Conservation (phyloP, 306 rosid genomes). For the Hylodesmum podocarpum region DNA sequence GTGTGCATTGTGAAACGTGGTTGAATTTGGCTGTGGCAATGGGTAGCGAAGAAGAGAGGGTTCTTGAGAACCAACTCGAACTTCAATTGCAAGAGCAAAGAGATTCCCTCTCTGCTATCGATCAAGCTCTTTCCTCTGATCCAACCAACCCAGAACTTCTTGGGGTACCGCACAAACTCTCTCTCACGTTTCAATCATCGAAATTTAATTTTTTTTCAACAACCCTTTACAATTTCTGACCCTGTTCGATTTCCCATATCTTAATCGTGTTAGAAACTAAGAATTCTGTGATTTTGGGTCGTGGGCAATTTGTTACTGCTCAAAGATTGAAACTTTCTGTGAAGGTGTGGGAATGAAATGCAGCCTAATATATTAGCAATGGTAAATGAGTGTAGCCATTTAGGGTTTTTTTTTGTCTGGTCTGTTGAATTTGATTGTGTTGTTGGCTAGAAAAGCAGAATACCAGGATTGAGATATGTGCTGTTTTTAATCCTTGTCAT, state of each 20-base stretch:
- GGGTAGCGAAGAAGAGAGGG: slow-evolving; percentile 90
- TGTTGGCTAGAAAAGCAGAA: not conserved
- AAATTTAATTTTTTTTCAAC: not conserved
- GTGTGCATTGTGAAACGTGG: not conserved
- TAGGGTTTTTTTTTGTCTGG: not conserved
- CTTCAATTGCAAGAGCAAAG: slow-evolving; percentile 83
- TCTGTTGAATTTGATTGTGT: not conserved
- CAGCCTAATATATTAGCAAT: not conserved
- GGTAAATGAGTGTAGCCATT: not conserved
- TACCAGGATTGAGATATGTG: slow-evolving; percentile 17
- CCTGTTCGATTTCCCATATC: not conserved
- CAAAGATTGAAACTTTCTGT: not conserved
- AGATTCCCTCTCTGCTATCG: slow-evolving; percentile 68
- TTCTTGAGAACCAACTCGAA: slow-evolving; percentile 82
- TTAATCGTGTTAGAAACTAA: not conserved
- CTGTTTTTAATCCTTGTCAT: not conserved
- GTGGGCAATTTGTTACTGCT: not conserved
- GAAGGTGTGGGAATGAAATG: not conserved
- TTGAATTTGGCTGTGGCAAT: slow-evolving; percentile 17
- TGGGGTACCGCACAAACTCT: slow-evolving; percentile 28
- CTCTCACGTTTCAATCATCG: not conserved
- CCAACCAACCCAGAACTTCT: slow-evolving; percentile 75
- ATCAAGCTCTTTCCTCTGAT: slow-evolving; percentile 67
- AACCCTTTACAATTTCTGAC: not conserved
- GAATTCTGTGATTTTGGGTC: not conserved